These are phyloP conservation scores for Trametes hirsuta DNA, from an alignment of 1,284 basidiomycete species.

Conservation along the genomic window DNA sequence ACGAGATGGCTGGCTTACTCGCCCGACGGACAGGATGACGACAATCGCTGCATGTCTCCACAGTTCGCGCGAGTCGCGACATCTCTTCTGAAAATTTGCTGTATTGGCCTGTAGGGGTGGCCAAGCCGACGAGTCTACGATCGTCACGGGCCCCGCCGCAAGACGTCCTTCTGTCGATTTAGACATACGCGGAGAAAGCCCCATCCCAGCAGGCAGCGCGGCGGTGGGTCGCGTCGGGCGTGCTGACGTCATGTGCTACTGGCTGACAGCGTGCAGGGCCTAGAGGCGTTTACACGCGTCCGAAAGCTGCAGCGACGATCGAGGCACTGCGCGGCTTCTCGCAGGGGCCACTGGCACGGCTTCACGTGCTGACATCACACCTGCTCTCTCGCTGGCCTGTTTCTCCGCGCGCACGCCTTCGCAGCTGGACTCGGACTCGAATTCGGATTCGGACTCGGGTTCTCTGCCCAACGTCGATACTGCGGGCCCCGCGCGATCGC, in stretches of 20 bases:
- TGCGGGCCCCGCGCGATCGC: constrained; percentile 6
- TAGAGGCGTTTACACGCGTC: constrained; percentile 14
- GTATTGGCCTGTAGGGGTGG: neutral
- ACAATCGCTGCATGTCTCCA: neutral
- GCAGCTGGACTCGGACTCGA: too few species aligned
- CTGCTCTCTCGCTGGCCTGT: neutral
- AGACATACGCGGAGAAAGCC: neutral
- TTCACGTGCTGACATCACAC: constrained; percentile 7
- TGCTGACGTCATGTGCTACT: constrained; percentile 21
- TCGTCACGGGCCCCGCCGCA: neutral
- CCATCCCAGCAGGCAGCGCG: neutral
- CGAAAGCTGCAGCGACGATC: constrained; percentile 23
- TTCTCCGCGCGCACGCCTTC: neutral
- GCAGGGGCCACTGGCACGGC: neutral
- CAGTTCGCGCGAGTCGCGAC: neutral
- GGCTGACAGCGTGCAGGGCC: constrained; percentile 7
- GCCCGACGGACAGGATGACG: neutral
- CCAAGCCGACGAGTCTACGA: neutral
- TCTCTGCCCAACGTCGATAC: constrained; percentile 1
- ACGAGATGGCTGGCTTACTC: neutral
- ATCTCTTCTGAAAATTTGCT: neutral
- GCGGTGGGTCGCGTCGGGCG: neutral
- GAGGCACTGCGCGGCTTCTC: constrained; percentile 5
- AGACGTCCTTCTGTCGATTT: constrained; percentile 2
- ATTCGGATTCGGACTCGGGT: neutral